phyloP scores from a whole-genome alignment of 108 stramenopile genomes.

The Thalassiosira profunda region DNA sequence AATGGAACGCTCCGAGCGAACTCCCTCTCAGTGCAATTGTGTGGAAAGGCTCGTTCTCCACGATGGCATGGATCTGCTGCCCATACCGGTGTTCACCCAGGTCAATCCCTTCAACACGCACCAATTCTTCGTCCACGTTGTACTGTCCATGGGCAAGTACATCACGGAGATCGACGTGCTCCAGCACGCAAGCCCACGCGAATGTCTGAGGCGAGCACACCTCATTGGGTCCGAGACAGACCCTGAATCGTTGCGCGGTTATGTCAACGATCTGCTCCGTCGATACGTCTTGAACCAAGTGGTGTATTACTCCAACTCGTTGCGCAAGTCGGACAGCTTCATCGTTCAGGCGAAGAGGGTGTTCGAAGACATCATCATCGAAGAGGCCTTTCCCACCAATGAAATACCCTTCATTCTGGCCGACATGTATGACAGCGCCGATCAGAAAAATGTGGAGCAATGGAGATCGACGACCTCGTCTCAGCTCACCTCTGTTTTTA shows the following conservation, averaged over 20 bases:
- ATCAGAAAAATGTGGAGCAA: too few relatives aligned
- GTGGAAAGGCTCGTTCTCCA: not conserved
- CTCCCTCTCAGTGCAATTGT: too few relatives aligned
- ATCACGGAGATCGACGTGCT: slow-evolving; percentile 21
- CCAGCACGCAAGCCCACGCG: not conserved
- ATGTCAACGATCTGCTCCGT: not conserved
- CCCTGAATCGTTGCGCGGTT: not conserved
- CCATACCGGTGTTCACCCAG: slow-evolving; percentile 14
- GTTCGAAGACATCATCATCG: not conserved
- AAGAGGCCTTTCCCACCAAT: slow-evolving; percentile 8
- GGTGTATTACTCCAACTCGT: slow-evolving; percentile 2
- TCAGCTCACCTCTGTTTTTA: too few relatives aligned
- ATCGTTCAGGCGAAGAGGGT: not conserved
- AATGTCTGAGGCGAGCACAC: not conserved
- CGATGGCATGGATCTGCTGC: not conserved
- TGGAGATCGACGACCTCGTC: too few relatives aligned
- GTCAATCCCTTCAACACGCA: not conserved
- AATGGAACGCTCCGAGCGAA: too few relatives aligned
- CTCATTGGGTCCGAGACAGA: not conserved
- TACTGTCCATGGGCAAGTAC: slow-evolving; percentile 16
- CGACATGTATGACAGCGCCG: not conserved
- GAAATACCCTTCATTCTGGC: slow-evolving; percentile 16
- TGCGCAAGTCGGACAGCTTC: slow-evolving; percentile 2
- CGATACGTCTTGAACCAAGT: not conserved
- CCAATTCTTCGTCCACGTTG: slow-evolving; percentile 9